phyloP scores from a whole-genome alignment of 2,329 filamentous ascomycete species.

The Lithohypha guttulata region DNA sequence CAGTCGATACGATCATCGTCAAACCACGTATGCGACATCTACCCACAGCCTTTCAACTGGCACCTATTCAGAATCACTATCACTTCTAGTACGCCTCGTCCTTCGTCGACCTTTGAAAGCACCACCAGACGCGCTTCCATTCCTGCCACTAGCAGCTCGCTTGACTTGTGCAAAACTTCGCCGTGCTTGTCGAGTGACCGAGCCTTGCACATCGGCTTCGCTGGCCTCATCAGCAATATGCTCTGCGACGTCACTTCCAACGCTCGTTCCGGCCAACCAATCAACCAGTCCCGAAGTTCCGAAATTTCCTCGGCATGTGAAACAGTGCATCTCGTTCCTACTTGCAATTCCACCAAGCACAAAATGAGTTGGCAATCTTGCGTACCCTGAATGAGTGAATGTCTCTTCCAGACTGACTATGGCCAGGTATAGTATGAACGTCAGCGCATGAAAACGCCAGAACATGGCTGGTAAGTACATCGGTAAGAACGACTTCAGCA shows the following conservation, averaged over 20 bases:
- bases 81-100: constrained; percentile 6
- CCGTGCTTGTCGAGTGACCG: constrained; percentile 15
- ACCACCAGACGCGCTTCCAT: constrained; percentile 8
- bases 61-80: constrained; percentile 4
- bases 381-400: constrained; percentile 51
- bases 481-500: constrained; percentile 45
- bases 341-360: constrained; percentile 49
- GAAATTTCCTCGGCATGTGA: constrained; percentile 37
- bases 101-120: constrained; percentile 1
- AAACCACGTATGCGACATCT: neutral
- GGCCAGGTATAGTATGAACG: constrained; percentile 45
- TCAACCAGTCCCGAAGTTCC: constrained; percentile 37
- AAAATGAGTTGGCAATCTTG: constrained; percentile 46
- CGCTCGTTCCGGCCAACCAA: constrained; percentile 33
- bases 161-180: constrained; percentile 8
- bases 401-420: constrained; percentile 49
- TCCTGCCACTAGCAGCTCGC: constrained; percentile 6
- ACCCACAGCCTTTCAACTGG: constrained; percentile 5
- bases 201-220: constrained; percentile 27
- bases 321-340: constrained; percentile 45
- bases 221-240: constrained; percentile 36
- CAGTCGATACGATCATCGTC: no score
- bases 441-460: constrained; percentile 51
- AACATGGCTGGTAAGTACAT: constrained; percentile 46
- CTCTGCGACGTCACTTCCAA: constrained; percentile 38